Percentiles rank a stretch among this genome's conserved stretches.
Evolutionary conservation across 805 yeast species (phyloP).

Genomic region (Candida arabinofermentans): DNA sequence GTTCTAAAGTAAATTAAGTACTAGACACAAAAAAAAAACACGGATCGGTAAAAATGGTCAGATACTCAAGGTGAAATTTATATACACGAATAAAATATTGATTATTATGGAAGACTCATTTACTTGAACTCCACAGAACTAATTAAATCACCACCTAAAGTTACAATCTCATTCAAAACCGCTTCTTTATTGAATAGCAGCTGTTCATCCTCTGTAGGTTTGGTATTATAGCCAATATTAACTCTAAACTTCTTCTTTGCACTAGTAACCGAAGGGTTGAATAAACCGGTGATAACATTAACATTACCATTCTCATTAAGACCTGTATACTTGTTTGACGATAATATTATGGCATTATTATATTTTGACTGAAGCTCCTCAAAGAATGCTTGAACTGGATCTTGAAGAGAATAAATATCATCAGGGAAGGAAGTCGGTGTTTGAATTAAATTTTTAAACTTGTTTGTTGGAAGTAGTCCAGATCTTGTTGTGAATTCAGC

Average conservation of each 20-base stretch:
- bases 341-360: slow-evolving; percentile 66
- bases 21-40: no score
- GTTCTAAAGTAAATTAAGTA: no score
- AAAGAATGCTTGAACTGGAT: slow-evolving; percentile 57
- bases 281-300: slow-evolving; percentile 73
- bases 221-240: slow-evolving; percentile 68
- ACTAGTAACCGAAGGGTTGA: slow-evolving; percentile 58
- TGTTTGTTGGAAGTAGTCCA: slow-evolving; percentile 52
- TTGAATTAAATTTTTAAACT: slow-evolving; percentile 56
- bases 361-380: slow-evolving; percentile 60
- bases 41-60: no score
- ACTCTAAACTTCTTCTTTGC: slow-evolving; percentile 70
- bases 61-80: no score
- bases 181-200: slow-evolving; percentile 69
- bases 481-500: slow-evolving; percentile 39
- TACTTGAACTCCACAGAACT: slow-evolving; percentile 22
- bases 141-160: slow-evolving; percentile 65
- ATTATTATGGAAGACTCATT: background rate
- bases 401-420: slow-evolving; percentile 34
- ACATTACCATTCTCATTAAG: slow-evolving; percentile 43
- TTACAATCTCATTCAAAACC: slow-evolving; percentile 64
- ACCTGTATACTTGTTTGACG: slow-evolving; percentile 54
- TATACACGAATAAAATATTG: background rate
- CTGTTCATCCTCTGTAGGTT: slow-evolving; percentile 49
- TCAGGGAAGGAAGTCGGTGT: slow-evolving; percentile 39